Conservation (phyloP, 1,284 basidiomycete species). For the Pulchroboletus neoregius region DNA sequence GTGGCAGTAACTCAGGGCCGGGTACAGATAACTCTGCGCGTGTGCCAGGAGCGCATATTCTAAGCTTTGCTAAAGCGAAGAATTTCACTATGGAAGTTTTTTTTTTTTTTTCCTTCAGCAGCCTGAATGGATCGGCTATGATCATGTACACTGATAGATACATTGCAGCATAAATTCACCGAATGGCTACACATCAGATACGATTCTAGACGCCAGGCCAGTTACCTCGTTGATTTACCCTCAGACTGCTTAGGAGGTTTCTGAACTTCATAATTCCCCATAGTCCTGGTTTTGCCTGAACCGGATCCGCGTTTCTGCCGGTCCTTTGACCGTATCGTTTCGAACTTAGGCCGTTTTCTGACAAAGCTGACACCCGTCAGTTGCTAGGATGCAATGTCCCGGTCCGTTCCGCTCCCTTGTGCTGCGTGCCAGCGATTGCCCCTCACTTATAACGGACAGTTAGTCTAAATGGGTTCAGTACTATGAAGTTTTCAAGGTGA, state of each 20-base stretch:
- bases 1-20: neutral
- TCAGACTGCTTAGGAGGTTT: constrained; percentile 1
- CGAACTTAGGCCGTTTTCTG: neutral
- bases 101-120: constrained; percentile 26
- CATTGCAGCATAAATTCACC: constrained; percentile 23
- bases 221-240: neutral
- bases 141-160: constrained; percentile 24
- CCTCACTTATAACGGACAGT: neutral
- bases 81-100: constrained; percentile 39
- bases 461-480: neutral
- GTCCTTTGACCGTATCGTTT: constrained; percentile 8
- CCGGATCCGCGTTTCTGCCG: neutral
- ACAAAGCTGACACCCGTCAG: neutral
- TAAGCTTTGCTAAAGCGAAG: constrained; percentile 36
- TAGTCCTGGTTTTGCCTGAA: neutral
- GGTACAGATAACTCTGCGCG: constrained; percentile 22
- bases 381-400: constrained; percentile 14
- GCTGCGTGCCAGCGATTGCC: neutral
- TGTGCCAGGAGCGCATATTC: constrained; percentile 45
- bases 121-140: constrained; percentile 51
- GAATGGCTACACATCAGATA: neutral
- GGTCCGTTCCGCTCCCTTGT: constrained; percentile 14
- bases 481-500: constrained; percentile 58
- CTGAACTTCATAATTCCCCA: neutral
- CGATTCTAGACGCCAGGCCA: neutral